Evolutionary conservation across 768 basidiomycete genomes (phyloP), one percentile per base, ranked within the genome.

Genomic region (Naganishia friedmannii): DNA sequence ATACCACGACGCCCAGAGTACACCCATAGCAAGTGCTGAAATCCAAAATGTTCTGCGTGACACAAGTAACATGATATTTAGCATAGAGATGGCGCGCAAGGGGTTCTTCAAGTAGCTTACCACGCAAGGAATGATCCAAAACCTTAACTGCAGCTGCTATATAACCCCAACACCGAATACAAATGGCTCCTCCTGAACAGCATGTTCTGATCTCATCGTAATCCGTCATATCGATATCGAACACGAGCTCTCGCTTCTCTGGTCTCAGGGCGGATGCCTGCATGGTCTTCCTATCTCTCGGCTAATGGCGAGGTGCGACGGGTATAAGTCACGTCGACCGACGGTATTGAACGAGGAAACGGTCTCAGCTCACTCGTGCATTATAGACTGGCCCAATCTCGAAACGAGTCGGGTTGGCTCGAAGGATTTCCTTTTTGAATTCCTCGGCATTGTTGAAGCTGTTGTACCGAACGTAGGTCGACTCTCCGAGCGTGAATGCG

Each of bases 161-260:
- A 83, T 93, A 99, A 1, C 85, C 86, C 96, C 96, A 99, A 82
- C 96, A 99, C 48, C 88, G 86, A 72, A 85, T 86, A 83, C 96
- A 99, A 80, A 99, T 95, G 68, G 86, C 88, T 54, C 93, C 91
- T 57, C 87, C 90, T 15, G 88, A 88, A 83, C 96, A 98, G 82
- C 96, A 99, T 0, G 93, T 97, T 57, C 96, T 88, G 76, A 98
- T 87, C 54, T 88, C 84, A 79, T 99, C 95, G 82, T 98, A 99
- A 82, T 99, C 96, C 19, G 96, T 95, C 96, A 99, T 97, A 82
- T 99, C 96, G 79, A 99, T 97, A 87, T 99, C 96, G 79, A 99
- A 96, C 0, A 98, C 95, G 53, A 99, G 88, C 79, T 98, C 96
- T 70, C 96, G 89, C 73, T 87, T 86, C 39, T 86, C 79, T 0